Base-by-base conservation (phyloP, 352 stramenopile genomes). In the Phytophthora parvispora region DNA sequence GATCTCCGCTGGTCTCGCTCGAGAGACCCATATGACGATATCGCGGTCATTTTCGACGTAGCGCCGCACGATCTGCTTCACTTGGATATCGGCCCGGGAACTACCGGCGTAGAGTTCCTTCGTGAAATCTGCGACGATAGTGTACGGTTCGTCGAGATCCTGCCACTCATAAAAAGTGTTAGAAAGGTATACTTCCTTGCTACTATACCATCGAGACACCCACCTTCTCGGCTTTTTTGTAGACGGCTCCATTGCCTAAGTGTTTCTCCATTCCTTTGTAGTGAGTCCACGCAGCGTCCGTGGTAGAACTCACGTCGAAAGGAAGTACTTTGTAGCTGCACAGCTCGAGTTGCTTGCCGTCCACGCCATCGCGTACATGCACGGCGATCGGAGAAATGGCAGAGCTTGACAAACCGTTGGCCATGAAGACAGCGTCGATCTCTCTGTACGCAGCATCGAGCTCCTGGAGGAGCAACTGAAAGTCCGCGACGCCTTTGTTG, bases 121-220 rank as follows among this genome's bases (percentile, higher is more conserved):
- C 7, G 57, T 66, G 25, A 75, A 78, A 31, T 61, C 61, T 38
- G 78, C 65, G 27, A 78, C 54, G 25, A 75, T 51, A 16, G 69
- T 81, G 58, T 76, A 72, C 10, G 54, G 57, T 13, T 73, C 64
- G 9, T 81, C 70, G 16, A 77, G 56, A 40, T 71, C 48, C 72
- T 80, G 27, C 7, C n/a, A 74, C 22, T 9, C 16, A 8, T 24
- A 45, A 24, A 16, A 4, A 45, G 10, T 9, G 38, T 45, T 45
- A 45, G 38, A 45, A 20, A 7, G 4, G n/a, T 8, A 45, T 24
- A 9, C 1, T 18, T 43, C 16, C 20, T 43, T n/a, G 15, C 7
- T 6, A 4, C n/a, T 28, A 10, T 0, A 18, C 28, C 42, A n/a
- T 63, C n/a, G 29, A 42, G 13, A 15, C 40, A 65, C 31, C 20